Evolutionary conservation across 2,329 filamentous ascomycete species (phyloP).

Genomic region (Colletotrichum karsti): DNA sequence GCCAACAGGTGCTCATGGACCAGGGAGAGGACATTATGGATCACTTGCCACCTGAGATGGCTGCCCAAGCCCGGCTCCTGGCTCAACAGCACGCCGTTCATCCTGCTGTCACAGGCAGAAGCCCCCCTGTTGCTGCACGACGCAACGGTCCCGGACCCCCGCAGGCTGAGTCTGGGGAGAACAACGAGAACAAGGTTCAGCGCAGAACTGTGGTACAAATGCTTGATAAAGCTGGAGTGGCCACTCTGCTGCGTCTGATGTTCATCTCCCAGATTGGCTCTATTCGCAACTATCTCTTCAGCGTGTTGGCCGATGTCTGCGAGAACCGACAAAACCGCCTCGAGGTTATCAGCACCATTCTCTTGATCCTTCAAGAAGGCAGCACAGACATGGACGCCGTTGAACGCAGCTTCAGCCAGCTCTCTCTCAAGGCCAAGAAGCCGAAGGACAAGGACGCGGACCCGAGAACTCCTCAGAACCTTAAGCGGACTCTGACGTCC

Average conservation of each 20-base stretch:
- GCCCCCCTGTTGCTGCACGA: conserved; percentile 35
- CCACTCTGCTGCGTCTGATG: conserved; percentile 97
- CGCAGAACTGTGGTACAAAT: conserved; percentile 91
- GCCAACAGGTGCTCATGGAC: conserved; percentile 88
- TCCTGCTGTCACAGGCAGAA: conserved; percentile 41
- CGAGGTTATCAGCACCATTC: conserved; percentile 90
- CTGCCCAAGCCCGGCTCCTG: conserved; percentile 76
- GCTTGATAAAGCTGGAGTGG: conserved; percentile 94
- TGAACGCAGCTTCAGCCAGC: conserved; percentile 92
- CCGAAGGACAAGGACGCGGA: conserved; percentile 68
- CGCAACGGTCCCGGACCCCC: conserved; percentile 17
- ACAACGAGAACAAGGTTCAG: conserved; percentile 69
- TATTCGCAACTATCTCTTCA: conserved; percentile 83
- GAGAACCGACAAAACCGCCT: conserved; percentile 96
- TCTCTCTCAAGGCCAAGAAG: conserved; percentile 91
- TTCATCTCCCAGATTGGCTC: conserved; percentile 94
- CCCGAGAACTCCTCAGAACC: conserved; percentile 80
- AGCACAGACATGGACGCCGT: conserved; percentile 93
- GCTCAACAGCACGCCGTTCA: conserved; percentile 38
- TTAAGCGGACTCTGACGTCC: conserved; percentile 79
- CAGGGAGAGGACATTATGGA: conserved; percentile 90
- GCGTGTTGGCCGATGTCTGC: conserved; percentile 89
- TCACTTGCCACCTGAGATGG: conserved; percentile 84
- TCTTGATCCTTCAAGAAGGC: conserved; percentile 95
- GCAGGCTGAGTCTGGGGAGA: conserved; percentile 45